Percentiles rank a stretch among this genome's conserved stretches.
Conservation (phyloP, 2,329 filamentous ascomycete genomes). For the Curvularia verruculosa region DNA sequence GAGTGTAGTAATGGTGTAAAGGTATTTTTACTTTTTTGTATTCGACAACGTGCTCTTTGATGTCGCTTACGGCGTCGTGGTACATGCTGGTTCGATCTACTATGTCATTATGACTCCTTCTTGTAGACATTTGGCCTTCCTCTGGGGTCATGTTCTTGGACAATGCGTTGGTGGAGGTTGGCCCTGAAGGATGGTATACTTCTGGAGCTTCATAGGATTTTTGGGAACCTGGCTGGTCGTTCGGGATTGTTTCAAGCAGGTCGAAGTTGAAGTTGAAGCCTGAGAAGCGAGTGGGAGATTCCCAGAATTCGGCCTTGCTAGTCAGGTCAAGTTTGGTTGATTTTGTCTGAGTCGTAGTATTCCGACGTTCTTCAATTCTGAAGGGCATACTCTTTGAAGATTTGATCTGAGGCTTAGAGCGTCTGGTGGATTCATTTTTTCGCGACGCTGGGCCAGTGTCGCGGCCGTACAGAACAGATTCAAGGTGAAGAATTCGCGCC, state of each 20-base stretch:
- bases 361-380: slow-evolving; percentile 34
- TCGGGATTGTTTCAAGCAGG: slow-evolving; percentile 11
- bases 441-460: slow-evolving; percentile 1
- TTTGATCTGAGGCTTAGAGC: slow-evolving; percentile 13
- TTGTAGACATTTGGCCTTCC: neutral
- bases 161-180: neutral
- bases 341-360: slow-evolving; percentile 34
- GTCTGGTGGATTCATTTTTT: neutral
- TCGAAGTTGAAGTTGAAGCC: slow-evolving; percentile 38
- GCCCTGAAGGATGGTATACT: slow-evolving; percentile 27
- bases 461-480: slow-evolving; percentile 16
- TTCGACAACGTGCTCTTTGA: slow-evolving; percentile 35
- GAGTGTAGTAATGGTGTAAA: slow-evolving; percentile 30
- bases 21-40: slow-evolving; percentile 30
- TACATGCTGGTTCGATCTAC: slow-evolving; percentile 7
- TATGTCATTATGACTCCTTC: neutral
- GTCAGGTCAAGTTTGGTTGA: slow-evolving; percentile 35
- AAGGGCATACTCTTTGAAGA: slow-evolving; percentile 15
- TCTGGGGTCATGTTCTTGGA: neutral
- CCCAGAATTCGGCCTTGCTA: slow-evolving; percentile 34
- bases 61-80: slow-evolving; percentile 25
- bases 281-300: slow-evolving; percentile 33
- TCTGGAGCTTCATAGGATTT: slow-evolving; percentile 15
- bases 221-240: slow-evolving; percentile 5
- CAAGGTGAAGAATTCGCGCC: slow-evolving; percentile 36